A percentile compares a stretch with the other conserved stretches of the same genome.
These are phyloP conservation scores for Cladosporium colombiae DNA, from an alignment of 2,329 filamentous ascomycete genomes.

Conservation along the genomic window DNA sequence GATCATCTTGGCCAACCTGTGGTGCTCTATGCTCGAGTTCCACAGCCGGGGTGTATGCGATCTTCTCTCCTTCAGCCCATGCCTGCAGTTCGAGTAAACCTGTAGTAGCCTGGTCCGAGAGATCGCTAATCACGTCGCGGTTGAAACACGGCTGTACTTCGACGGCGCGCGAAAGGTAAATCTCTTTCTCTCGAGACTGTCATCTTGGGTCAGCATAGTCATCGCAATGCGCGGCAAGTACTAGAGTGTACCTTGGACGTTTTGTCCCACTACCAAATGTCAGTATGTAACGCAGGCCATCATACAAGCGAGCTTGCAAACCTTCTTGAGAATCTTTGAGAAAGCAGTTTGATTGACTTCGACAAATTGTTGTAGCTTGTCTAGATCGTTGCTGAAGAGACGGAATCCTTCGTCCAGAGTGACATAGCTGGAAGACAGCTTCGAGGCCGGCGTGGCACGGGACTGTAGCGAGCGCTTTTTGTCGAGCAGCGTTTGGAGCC, in stretches of 20 bases:
- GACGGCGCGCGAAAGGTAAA: constrained; percentile 92
- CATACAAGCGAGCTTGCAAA: constrained; percentile 37
- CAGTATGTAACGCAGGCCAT: constrained; percentile 35
- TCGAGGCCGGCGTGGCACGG: constrained; percentile 69
- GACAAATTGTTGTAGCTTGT: constrained; percentile 96
- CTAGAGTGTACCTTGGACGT: constrained; percentile 77
- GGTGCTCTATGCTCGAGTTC: constrained; percentile 39
- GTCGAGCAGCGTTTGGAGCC: constrained; percentile 86
- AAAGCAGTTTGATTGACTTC: constrained; percentile 97
- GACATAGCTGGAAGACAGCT: constrained; percentile 89
- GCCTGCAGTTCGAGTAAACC: constrained; percentile 91
- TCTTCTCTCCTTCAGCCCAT: constrained; percentile 94
- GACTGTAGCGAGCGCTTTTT: constrained; percentile 92
- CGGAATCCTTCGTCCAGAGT: constrained; percentile 96
- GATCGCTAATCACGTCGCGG: constrained; percentile 90
- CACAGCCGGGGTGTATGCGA: constrained; percentile 59
- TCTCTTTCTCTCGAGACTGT: constrained; percentile 91
- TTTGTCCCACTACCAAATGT: constrained; percentile 79
- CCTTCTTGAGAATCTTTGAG: constrained; percentile 97
- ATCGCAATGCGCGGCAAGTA: neutral
- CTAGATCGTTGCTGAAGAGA: constrained; percentile 93
- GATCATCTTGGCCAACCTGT: constrained; percentile 71
- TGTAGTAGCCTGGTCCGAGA: constrained; percentile 97
- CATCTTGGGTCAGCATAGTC: constrained; percentile 28
- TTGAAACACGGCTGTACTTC: constrained; percentile 99